Conservation (phyloP, 345 rosid genomes). For the Bruguiera gymnorhiza region DNA sequence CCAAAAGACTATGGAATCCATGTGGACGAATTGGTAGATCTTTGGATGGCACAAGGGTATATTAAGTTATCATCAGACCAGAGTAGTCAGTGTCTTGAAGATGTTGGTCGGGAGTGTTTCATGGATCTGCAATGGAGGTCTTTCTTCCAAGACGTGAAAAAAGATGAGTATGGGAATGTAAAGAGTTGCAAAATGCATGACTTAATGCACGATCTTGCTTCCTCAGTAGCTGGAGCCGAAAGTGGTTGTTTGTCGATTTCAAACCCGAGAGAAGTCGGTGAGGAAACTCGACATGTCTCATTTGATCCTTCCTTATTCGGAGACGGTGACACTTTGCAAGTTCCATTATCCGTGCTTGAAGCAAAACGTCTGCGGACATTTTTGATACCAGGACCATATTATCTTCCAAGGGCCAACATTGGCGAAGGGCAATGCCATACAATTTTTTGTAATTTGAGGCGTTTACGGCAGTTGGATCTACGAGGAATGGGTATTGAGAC, state of each 20-base stretch:
- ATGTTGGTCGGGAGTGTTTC: background rate
- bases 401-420: background rate
- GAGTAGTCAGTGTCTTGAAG: background rate
- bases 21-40: background rate
- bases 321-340: background rate
- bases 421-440: background rate
- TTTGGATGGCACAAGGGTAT: slow-evolving; percentile 32
- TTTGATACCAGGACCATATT: background rate
- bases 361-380: slow-evolving; percentile 12
- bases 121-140: background rate
- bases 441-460: slow-evolving; percentile 4
- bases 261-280: fast-evolving
- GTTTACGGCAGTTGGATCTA: slow-evolving; percentile 17
- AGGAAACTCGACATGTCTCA: slow-evolving; percentile 1
- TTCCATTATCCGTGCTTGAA: background rate
- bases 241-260: fast-evolving
- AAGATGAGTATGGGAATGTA: background rate
- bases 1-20: slow-evolving; percentile 14
- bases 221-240: background rate
- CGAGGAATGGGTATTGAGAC: background rate
- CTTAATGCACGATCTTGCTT: slow-evolving; percentile 25
- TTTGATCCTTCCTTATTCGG: background rate
- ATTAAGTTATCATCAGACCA: background rate
- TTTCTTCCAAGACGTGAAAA: slow-evolving; percentile 20
- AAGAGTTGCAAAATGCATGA: slow-evolving; percentile 19